phyloP scores from a whole-genome alignment of 176 grass and related monocot genomes.

The Eremochloa ophiuroides region DNA sequence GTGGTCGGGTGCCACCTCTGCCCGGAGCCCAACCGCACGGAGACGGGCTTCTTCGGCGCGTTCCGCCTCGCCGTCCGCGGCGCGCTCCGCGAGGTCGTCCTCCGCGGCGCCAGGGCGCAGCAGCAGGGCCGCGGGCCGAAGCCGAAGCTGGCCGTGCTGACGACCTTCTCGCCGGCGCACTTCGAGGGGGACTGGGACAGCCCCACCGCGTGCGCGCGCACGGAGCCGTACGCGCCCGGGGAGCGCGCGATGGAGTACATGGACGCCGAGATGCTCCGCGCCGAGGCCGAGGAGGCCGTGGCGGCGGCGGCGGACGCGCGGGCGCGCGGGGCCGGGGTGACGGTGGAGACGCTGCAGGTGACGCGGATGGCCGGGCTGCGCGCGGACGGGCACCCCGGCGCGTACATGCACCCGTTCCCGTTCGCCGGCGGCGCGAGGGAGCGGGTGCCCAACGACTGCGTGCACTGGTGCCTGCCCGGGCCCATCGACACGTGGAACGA shows the following conservation, averaged over 20 bases:
- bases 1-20: slow-evolving; percentile 84
- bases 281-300: slow-evolving; percentile 46
- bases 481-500: slow-evolving; percentile 90
- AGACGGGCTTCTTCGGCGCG: slow-evolving; percentile 76
- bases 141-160: slow-evolving; percentile 56
- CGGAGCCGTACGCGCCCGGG: slow-evolving; percentile 46
- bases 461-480: slow-evolving; percentile 91
- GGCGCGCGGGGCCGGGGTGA: slow-evolving; percentile 2
- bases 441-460: slow-evolving; percentile 73
- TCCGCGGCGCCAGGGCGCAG: slow-evolving; percentile 3
- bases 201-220: slow-evolving; percentile 57
- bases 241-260: slow-evolving; percentile 52
- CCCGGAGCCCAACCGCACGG: slow-evolving; percentile 67
- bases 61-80: slow-evolving; percentile 65
- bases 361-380: slow-evolving; percentile 57
- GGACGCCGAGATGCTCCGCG: slow-evolving; percentile 56
- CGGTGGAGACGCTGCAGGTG: slow-evolving; percentile 48
- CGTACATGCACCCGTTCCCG: slow-evolving; percentile 64
- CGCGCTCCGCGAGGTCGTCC: slow-evolving; percentile 45
- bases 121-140: not conserved
- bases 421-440: slow-evolving; percentile 48
- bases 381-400: slow-evolving; percentile 62
- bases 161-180: slow-evolving; percentile 83
- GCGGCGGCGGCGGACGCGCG: slow-evolving; percentile 13
- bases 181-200: slow-evolving; percentile 88